phyloP scores from a whole-genome alignment of 169 alveolate species.

The Cryptosporidium canis region DNA sequence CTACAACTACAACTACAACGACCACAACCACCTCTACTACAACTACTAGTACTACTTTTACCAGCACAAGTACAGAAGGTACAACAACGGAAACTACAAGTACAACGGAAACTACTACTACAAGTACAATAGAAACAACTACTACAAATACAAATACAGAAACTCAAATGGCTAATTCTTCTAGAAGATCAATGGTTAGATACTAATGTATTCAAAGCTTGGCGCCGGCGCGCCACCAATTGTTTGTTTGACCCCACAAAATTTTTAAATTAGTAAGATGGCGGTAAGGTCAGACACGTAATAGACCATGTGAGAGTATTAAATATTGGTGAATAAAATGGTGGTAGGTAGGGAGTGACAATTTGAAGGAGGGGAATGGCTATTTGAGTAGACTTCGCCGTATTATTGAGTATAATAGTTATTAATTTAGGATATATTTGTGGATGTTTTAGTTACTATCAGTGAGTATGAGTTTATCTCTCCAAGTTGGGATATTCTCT shows the following conservation, averaged over 20 bases:
- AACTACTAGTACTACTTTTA: neutral
- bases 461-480: no score
- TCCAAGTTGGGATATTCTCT: neutral
- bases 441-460: no score
- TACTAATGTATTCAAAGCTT: neutral
- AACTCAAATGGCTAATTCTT: neutral
- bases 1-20: neutral
- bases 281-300: no score
- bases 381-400: no score
- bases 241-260: no score
- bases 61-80: neutral
- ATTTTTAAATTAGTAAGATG: no score
- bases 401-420: neutral
- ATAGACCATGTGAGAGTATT: no score
- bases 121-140: neutral
- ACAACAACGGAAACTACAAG: conserved; percentile 26
- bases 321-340: no score
- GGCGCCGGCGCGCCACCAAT: neutral
- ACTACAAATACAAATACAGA: neutral
- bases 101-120: conserved; percentile 13
- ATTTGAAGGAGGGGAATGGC: no score
- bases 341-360: no score
- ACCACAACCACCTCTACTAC: neutral
- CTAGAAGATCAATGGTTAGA: conserved; percentile 1
- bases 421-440: neutral